Base-by-base conservation (phyloP, 192 early-diverging fungal species). In the Mycoemilia scoparia region DNA sequence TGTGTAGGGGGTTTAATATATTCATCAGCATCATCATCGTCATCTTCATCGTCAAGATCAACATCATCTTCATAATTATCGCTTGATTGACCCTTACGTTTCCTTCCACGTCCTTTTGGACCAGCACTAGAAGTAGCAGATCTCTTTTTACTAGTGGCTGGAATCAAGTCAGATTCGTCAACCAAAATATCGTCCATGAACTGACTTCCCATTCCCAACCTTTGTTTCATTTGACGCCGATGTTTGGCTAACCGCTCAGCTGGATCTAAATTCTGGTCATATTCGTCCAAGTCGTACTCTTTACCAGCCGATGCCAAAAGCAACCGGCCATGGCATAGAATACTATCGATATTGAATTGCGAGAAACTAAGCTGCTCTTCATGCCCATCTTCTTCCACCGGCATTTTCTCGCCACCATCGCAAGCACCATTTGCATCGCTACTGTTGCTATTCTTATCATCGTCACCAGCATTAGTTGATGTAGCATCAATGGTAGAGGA, bases 101-200 rank as follows among this genome's bases (percentile, higher is more conserved):
- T 40, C 14, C 24, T 36, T 11, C 18, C 34, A 13, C 33, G 14
- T 15, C 14, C 12, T 23, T 17, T 11, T 36, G 27, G 19, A 46
- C 19, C 3, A 48, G 32, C 21, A 38, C 11, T 10, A 24, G 34
- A 17, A 37, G 40, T 14, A 43, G 39, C 26, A 23, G 21, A n/a
- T 40, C 45, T 20, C 35, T 42, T 27, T 29, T 29, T 27, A 35
- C 33, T 10, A 24, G 34, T 27, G 33, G 45, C 45, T 0, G 49
- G 39, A 13, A 22, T 56, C n/a, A 86, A 50, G 53, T 92, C 91
- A 0, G 59, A 45, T 38, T 97, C 92, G 23, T 81, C 79, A 18
- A 93, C 53, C 17, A 96, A 57, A 25, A 93, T 87, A 67, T 79
- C 76, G 53, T 83, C 84, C 70, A 88, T 72, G 42, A 90, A 84